Evolutionary conservation across 495 filamentous ascomycete genomes (phyloP).

Genomic region (Geopyxis carbonaria): DNA sequence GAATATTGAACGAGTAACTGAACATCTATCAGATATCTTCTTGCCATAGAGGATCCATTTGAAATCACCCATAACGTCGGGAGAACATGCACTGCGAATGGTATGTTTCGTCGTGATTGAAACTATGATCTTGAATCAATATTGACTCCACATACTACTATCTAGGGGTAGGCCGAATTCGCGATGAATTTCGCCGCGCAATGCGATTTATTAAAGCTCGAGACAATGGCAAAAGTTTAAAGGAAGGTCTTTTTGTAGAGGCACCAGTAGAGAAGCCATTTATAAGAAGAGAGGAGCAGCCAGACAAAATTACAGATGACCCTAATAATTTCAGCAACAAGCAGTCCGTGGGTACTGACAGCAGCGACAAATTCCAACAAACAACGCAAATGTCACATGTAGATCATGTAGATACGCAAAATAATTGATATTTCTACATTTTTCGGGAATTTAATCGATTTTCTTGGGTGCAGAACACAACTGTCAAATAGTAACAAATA

Average conservation of each 20-base stretch:
- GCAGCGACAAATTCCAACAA: no score
- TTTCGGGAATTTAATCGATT: no score
- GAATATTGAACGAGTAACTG: not conserved
- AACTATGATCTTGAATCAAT: not conserved
- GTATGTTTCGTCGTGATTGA: constrained; percentile 21
- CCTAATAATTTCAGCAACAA: no score
- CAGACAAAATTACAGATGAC: no score
- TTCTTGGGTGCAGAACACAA: no score
- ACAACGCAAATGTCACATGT: no score
- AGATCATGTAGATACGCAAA: no score
- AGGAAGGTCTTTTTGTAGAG: constrained; percentile 19
- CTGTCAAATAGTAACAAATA: no score
- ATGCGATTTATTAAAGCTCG: constrained; percentile 40
- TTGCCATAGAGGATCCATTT: constrained; percentile 79
- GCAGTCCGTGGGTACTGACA: no score
- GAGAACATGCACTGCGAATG: constrained; percentile 57
- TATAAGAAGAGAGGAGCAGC: constrained; percentile 11
- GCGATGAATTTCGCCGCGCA: constrained; percentile 63
- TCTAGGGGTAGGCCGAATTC: constrained; percentile 44
- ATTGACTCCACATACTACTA: not conserved
- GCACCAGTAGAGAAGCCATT: constrained; percentile 18
- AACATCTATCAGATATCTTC: constrained; percentile 42
- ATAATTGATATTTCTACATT: no score
- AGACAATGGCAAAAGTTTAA: constrained; percentile 16
- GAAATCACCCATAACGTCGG: constrained; percentile 71